phyloP scores from a whole-genome alignment of 306 rosid genomes.

The Citrullus amarus region DNA sequence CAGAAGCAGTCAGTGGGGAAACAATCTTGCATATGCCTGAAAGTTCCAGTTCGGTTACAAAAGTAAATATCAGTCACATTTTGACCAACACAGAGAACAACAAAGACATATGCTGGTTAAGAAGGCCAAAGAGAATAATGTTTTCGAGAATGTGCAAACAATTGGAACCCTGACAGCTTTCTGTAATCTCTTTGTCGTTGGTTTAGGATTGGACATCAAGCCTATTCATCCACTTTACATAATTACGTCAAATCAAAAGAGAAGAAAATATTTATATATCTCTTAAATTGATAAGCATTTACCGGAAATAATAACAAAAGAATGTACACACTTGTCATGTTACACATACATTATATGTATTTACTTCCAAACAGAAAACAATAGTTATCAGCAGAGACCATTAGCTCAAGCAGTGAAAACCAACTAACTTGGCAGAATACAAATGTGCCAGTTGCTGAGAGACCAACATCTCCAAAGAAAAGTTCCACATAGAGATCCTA shows the following conservation, averaged over 20 bases:
- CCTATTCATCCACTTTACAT: background rate
- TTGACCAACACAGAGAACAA: background rate
- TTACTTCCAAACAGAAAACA: background rate
- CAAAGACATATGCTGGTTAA: background rate
- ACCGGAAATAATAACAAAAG: background rate
- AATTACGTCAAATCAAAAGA: background rate
- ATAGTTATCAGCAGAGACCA: background rate
- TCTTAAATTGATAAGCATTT: background rate
- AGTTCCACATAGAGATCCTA: background rate
- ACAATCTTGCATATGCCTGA: conserved; percentile 91
- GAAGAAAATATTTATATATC: background rate
- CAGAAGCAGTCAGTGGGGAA: conserved; percentile 84
- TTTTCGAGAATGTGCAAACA: background rate
- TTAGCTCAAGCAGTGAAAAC: background rate
- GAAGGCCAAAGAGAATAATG: background rate
- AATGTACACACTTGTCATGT: background rate
- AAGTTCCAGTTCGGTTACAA: background rate
- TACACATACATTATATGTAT: background rate
- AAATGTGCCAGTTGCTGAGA: background rate
- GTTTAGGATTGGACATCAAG: background rate
- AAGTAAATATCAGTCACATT: background rate
- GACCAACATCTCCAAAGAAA: background rate
- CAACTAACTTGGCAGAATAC: background rate
- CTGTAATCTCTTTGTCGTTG: background rate
- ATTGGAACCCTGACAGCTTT: background rate